A percentile compares a stretch with the other conserved stretches of the same genome.
These are phyloP conservation scores for Fraxinus floribunda DNA, from an alignment of 305 asterid species.

Conservation along the genomic window DNA sequence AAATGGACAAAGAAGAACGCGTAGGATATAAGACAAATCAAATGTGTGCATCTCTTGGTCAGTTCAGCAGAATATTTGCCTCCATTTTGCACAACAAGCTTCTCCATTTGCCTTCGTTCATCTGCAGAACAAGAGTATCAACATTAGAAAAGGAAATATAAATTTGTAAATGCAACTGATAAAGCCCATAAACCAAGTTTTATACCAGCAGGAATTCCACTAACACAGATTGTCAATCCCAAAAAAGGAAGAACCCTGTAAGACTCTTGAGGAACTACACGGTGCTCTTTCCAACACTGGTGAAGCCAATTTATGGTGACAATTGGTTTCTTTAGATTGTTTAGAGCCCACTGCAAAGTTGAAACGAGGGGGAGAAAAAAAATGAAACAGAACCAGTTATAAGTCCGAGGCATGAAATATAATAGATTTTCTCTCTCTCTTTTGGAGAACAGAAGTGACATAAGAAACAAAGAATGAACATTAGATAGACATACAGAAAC, in stretches of 20 bases:
- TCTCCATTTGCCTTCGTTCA: slow-evolving; percentile 82
- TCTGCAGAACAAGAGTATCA: slow-evolving; percentile 38
- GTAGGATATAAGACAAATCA: slow-evolving; percentile 88
- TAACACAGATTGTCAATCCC: slow-evolving; percentile 80
- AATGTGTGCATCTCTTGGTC: slow-evolving; percentile 88
- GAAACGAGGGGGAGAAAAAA: slow-evolving; percentile 25
- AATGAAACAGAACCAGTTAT: slow-evolving; percentile 20
- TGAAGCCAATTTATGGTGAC: slow-evolving; percentile 77
- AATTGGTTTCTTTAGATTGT: slow-evolving; percentile 72
- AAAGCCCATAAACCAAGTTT: slow-evolving; percentile 7
- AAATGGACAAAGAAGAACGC: slow-evolving; percentile 23
- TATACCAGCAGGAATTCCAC: slow-evolving; percentile 80
- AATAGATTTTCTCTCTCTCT: not conserved
- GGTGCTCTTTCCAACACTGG: slow-evolving; percentile 99
- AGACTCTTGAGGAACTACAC: slow-evolving; percentile 87
- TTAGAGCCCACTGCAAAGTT: slow-evolving; percentile 76
- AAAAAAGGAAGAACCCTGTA: slow-evolving; percentile 84
- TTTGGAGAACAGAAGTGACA: not conserved
- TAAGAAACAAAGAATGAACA: not conserved
- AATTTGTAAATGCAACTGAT: slow-evolving; percentile 3
- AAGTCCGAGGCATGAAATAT: slow-evolving; percentile 16
- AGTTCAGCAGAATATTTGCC: slow-evolving; percentile 92
- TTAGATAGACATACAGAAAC: not conserved
- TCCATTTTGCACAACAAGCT: slow-evolving; percentile 68
- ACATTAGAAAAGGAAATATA: slow-evolving; percentile 6